These are phyloP conservation scores for Pulveroboletus sp. DNA, from an alignment of 768 basidiomycete genomes.

Conservation along the genomic window DNA sequence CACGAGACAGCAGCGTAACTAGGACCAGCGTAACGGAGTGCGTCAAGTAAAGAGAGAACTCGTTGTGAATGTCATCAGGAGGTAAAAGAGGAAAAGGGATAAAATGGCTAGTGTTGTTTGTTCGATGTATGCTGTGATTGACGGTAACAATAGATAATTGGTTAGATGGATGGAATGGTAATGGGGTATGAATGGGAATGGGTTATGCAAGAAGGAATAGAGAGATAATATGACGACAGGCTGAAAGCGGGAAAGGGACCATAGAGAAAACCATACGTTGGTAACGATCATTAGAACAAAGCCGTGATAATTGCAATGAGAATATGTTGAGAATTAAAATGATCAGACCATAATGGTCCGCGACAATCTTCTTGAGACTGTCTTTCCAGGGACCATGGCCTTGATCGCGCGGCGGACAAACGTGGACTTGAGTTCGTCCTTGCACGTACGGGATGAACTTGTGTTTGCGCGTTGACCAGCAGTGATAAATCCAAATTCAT, in stretches of 20 bases:
- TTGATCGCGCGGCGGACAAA: conserved; percentile 72
- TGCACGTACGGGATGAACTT: conserved; percentile 28
- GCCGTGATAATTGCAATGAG: not conserved
- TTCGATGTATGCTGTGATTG: conserved; percentile 18
- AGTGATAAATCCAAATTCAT: conserved; percentile 62
- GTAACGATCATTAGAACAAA: conserved; percentile 18
- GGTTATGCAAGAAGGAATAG: conserved; percentile 8
- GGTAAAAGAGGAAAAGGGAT: not conserved
- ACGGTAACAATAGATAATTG: conserved; percentile 35
- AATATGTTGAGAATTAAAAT: not conserved
- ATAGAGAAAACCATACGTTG: conserved; percentile 16
- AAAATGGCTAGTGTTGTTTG: conserved; percentile 6
- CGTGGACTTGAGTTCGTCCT: conserved; percentile 47
- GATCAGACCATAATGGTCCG: conserved; percentile 32
- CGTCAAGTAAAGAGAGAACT: conserved; percentile 3
- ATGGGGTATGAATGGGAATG: conserved; percentile 11
- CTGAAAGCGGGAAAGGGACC: conserved; percentile 12
- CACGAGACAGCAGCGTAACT: conserved; percentile 16
- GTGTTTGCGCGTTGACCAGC: conserved; percentile 28
- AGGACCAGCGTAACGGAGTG: conserved; percentile 13
- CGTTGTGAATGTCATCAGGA: conserved; percentile 16
- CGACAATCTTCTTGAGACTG: conserved; percentile 49
- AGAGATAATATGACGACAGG: conserved; percentile 24
- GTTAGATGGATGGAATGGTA: conserved; percentile 20
- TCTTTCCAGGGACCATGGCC: conserved; percentile 69